phyloP scores from a whole-genome alignment of 495 filamentous ascomycete genomes.

The Aspergillus baeticus region DNA sequence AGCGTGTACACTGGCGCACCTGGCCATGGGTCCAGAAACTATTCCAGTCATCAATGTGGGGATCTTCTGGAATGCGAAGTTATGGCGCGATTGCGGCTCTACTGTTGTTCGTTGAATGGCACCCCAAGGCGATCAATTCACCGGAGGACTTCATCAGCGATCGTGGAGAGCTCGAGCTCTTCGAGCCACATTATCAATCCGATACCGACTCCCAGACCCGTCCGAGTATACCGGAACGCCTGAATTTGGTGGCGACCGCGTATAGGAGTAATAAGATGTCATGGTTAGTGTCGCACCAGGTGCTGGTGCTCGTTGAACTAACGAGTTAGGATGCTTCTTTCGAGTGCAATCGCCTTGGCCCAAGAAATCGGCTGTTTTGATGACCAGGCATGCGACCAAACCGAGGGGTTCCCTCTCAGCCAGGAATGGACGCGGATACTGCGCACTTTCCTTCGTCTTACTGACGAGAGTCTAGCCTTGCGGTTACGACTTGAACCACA shows the following conservation, averaged over 20 bases:
- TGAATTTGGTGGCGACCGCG: conserved; percentile 1
- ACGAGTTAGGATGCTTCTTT: background rate
- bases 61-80: background rate
- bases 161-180: background rate
- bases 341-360: background rate
- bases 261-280: conserved; percentile 2
- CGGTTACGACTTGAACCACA: background rate
- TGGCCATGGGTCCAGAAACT: background rate
- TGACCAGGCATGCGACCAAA: background rate
- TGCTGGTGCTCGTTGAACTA: background rate
- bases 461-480: background rate
- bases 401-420: background rate
- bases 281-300: background rate
- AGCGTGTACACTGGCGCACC: background rate
- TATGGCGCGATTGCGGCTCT: background rate
- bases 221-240: background rate
- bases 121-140: background rate
- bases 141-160: background rate
- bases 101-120: conserved; percentile 2
- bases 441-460: background rate
- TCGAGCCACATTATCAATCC: background rate
- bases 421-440: background rate
- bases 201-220: background rate
- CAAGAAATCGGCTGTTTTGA: background rate
- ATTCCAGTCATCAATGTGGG: conserved; percentile 1